phyloP scores from a whole-genome alignment of 2,329 filamentous ascomycete species.

The Zasmidium angulare region DNA sequence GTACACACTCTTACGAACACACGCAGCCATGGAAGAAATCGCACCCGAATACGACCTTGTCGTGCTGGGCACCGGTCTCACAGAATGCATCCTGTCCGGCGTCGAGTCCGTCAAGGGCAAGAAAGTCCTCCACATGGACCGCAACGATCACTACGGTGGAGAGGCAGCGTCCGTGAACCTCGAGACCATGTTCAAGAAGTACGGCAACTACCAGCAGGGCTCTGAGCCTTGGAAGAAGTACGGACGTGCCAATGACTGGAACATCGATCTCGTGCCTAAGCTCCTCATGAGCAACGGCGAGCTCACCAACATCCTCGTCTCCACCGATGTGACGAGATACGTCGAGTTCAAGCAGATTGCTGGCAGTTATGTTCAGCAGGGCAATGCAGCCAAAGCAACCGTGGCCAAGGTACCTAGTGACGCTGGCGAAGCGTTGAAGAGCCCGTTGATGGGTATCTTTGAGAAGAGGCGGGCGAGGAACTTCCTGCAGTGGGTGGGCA shows the following conservation, averaged over 20 bases:
- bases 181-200: conserved; percentile 95
- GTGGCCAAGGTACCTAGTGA: conserved; percentile 97
- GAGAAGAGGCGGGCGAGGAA: conserved; percentile 97
- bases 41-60: conserved; percentile 98
- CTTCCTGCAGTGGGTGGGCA: conserved; percentile 93
- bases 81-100: conserved; percentile 97
- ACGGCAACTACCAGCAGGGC: conserved; percentile 75
- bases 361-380: conserved; percentile 95
- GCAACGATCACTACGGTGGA: conserved; percentile 97
- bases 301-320: conserved; percentile 96
- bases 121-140: conserved; percentile 98
- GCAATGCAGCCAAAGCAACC: conserved; percentile 75
- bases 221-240: conserved; percentile 98
- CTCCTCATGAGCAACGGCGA: conserved; percentile 98
- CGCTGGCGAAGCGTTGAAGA: conserved; percentile 83
- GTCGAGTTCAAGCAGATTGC: conserved; percentile 67
- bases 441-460: conserved; percentile 93
- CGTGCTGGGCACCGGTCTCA: conserved; percentile 96
- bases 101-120: conserved; percentile 97
- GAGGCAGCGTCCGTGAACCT: conserved; percentile 97
- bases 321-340: conserved; percentile 69
- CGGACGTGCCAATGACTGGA: conserved; percentile 96
- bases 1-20: background rate
- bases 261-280: conserved; percentile 98
- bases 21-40: conserved; percentile 84